These are phyloP conservation scores for Hypsizygus marmoreus DNA, from an alignment of 768 basidiomycete genomes.

Conservation along the genomic window DNA sequence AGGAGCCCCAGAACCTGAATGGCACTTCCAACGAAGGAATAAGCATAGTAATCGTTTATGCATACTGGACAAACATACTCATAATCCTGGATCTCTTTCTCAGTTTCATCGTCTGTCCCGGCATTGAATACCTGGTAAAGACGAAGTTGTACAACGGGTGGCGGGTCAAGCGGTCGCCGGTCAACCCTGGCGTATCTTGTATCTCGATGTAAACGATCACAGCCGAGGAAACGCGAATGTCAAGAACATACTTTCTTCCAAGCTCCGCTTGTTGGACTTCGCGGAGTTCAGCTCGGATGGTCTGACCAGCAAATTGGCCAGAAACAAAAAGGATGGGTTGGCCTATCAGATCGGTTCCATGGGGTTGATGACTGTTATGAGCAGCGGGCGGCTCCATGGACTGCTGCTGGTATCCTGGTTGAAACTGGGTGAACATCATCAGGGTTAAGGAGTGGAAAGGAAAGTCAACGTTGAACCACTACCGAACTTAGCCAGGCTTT, in stretches of 20 bases:
- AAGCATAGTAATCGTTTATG: not conserved
- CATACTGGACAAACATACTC: conserved; percentile 38
- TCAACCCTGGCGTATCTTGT: conserved; percentile 62
- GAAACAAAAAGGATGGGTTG: conserved; percentile 54
- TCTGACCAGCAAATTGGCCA: conserved; percentile 64
- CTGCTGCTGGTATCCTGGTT: conserved; percentile 7
- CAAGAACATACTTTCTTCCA: conserved; percentile 56
- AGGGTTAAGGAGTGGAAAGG: conserved; percentile 1
- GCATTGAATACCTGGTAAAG: conserved; percentile 47
- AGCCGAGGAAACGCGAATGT: not conserved
- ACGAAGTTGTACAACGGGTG: conserved; percentile 57
- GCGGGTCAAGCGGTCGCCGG: conserved; percentile 66
- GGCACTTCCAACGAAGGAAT: conserved; percentile 39
- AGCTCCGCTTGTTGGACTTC: conserved; percentile 69
- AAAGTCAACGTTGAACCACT: conserved; percentile 4
- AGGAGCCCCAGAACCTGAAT: conserved; percentile 66
- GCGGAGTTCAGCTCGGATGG: conserved; percentile 52
- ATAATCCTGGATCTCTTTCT: conserved; percentile 46
- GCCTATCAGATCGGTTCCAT: conserved; percentile 39
- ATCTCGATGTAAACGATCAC: conserved; percentile 2
- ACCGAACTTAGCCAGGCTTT: too few relatives aligned
- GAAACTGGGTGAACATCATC: conserved; percentile 18
- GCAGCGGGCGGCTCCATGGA: not conserved
- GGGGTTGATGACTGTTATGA: conserved; percentile 16
- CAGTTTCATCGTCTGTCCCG: conserved; percentile 41